Conservation (phyloP, 2,329 filamentous ascomycete genomes). For the Aspergillus uvarum region DNA sequence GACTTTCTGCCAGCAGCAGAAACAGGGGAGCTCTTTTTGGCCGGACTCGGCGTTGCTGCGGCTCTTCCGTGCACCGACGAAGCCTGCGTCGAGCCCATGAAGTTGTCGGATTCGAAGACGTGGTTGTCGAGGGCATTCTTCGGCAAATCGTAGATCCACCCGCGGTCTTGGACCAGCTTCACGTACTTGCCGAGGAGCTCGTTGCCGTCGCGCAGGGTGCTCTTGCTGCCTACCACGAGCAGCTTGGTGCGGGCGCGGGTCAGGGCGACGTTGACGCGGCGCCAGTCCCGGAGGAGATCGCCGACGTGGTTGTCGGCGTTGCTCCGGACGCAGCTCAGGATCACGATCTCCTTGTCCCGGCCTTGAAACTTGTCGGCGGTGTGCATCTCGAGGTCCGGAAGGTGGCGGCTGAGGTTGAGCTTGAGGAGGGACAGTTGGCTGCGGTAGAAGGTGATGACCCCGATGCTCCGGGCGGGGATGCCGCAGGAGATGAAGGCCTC, state of each 20-base stretch:
- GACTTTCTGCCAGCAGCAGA: slow-evolving; percentile 25
- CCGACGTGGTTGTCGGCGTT: slow-evolving; percentile 84
- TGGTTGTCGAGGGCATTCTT: slow-evolving; percentile 65
- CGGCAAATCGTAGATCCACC: slow-evolving; percentile 79
- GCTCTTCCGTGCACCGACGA: slow-evolving; percentile 20
- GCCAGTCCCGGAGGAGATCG: slow-evolving; percentile 86
- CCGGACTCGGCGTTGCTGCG: slow-evolving; percentile 29
- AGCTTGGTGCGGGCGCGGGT: slow-evolving; percentile 91
- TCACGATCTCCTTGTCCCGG: slow-evolving; percentile 87
- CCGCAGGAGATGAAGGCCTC: slow-evolving; percentile 74
- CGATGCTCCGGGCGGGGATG: slow-evolving; percentile 73
- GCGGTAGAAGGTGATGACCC: slow-evolving; percentile 95
- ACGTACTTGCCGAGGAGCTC: slow-evolving; percentile 78
- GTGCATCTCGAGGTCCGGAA: slow-evolving; percentile 79
- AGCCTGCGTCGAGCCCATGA: slow-evolving; percentile 19
- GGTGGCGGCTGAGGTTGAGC: slow-evolving; percentile 62
- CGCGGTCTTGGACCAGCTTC: slow-evolving; percentile 68
- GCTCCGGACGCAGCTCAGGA: slow-evolving; percentile 82
- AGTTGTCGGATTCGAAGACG: slow-evolving; percentile 56
- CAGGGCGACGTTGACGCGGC: slow-evolving; percentile 92
- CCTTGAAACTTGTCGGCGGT: slow-evolving; percentile 97
- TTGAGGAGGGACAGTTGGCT: slow-evolving; percentile 84
- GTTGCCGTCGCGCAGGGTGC: slow-evolving; percentile 66
- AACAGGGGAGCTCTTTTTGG: slow-evolving; percentile 27
- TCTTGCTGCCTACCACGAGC: slow-evolving; percentile 78